Conservation (phyloP, 2,329 filamentous ascomycete species). For the Sphaerulina vaccinii region DNA sequence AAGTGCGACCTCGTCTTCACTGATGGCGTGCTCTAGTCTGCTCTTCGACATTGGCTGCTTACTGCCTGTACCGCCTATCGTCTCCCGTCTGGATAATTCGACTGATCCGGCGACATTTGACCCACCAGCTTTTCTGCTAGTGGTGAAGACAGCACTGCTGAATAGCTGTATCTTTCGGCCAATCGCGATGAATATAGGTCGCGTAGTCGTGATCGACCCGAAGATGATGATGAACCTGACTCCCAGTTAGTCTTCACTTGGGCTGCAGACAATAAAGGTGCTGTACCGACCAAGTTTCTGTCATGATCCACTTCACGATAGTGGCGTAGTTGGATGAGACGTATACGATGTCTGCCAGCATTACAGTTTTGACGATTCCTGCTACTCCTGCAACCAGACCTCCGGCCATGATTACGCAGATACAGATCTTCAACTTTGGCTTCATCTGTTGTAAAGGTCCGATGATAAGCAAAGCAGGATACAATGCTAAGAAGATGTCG, state of each 20-base stretch:
- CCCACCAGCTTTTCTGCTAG: background rate
- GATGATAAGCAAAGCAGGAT: conserved; percentile 20
- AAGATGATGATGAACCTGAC: conserved; percentile 30
- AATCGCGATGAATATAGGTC: conserved; percentile 16
- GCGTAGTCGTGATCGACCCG: conserved; percentile 20
- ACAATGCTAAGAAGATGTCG: conserved; percentile 22
- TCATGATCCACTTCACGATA: conserved; percentile 16
- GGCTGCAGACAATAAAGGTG: too few species aligned
- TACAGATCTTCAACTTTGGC: conserved; percentile 11
- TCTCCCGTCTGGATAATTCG: background rate
- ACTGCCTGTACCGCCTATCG: background rate
- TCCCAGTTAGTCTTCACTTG: too few species aligned
- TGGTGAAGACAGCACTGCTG: background rate
- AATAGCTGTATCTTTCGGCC: conserved; percentile 10
- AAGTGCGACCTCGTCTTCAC: conserved; percentile 6
- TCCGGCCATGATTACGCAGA: conserved; percentile 21
- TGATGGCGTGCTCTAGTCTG: background rate
- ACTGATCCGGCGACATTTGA: background rate
- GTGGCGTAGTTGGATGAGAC: conserved; percentile 13
- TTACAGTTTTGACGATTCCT: conserved; percentile 21
- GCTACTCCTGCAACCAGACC: conserved; percentile 22
- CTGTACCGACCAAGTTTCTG: conserved; percentile 26
- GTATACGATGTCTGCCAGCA: conserved; percentile 8
- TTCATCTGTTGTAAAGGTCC: conserved; percentile 20
- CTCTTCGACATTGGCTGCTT: background rate